phyloP scores from a whole-genome alignment of 2,329 filamentous ascomycete species.

The Cladophialophora immunda region DNA sequence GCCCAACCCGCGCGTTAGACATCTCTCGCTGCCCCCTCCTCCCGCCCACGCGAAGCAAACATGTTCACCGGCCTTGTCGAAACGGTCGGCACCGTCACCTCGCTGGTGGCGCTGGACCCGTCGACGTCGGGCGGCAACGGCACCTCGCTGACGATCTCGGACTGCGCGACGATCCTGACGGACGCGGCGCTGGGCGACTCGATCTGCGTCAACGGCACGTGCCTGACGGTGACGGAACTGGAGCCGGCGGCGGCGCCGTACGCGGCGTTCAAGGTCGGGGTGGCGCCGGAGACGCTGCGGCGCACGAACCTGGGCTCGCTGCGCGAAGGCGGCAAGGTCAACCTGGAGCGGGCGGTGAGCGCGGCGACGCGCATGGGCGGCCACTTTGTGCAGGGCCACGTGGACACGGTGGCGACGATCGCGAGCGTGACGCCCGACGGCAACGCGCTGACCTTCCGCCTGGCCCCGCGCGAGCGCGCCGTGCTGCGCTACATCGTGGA shows the following conservation, averaged over 20 bases:
- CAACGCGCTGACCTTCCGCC: conserved; percentile 86
- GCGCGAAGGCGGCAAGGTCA: conserved; percentile 72
- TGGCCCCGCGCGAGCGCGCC: conserved; percentile 66
- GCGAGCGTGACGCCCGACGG: conserved; percentile 78
- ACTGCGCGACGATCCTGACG: conserved; percentile 77
- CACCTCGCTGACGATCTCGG: conserved; percentile 86
- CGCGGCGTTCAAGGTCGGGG: conserved; percentile 81
- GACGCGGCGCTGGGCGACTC: conserved; percentile 91
- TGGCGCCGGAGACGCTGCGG: conserved; percentile 93
- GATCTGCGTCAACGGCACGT: conserved; percentile 94
- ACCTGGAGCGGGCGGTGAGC: conserved; percentile 92
- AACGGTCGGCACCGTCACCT: conserved; percentile 86
- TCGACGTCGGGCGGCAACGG: conserved; percentile 76
- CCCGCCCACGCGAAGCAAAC: not conserved
- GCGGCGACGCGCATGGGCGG: conserved; percentile 95
- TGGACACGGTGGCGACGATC: conserved; percentile 86
- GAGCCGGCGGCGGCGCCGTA: conserved; percentile 44
- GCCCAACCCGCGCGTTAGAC: too few relatives aligned
- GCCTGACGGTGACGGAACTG: conserved; percentile 87
- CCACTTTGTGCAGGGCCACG: conserved; percentile 97
- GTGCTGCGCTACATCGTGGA: conserved; percentile 90
- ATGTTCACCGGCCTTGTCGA: conserved; percentile 97
- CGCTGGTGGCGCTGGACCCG: conserved; percentile 80
- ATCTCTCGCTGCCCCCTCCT: not conserved
- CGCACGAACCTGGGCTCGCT: conserved; percentile 91